A percentile compares a stretch with the other conserved stretches of the same genome.
phyloP scores from a whole-genome alignment of 2,329 filamentous ascomycete genomes.

The Falciphora oryzae region DNA sequence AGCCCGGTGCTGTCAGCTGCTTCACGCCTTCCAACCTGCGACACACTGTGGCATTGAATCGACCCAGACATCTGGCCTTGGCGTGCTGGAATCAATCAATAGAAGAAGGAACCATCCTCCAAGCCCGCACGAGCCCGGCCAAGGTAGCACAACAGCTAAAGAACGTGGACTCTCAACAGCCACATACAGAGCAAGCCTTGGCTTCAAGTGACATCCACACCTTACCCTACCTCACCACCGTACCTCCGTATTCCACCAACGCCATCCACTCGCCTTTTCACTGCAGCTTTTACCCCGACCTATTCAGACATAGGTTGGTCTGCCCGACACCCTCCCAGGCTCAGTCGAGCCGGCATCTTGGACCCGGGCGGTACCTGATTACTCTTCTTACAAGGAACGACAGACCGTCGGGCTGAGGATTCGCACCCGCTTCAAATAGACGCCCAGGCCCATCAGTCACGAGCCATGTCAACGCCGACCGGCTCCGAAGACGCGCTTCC shows the following conservation, averaged over 20 bases:
- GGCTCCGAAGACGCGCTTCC: background rate
- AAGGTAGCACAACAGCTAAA: background rate
- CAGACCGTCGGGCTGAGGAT: too few species aligned
- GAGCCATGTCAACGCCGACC: conserved; percentile 3
- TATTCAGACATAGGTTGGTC: too few species aligned
- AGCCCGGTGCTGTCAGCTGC: background rate
- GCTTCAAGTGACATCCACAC: background rate
- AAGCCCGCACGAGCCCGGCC: background rate
- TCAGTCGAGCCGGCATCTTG: too few species aligned
- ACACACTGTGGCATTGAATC: background rate
- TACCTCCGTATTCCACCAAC: too few species aligned
- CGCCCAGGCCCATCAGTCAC: too few species aligned
- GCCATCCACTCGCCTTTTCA: too few species aligned
- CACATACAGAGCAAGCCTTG: background rate
- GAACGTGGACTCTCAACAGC: background rate
- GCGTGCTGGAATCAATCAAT: background rate
- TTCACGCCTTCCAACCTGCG: background rate
- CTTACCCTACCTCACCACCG: background rate
- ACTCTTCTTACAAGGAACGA: too few species aligned
- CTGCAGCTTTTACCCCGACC: too few species aligned
- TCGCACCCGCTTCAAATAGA: too few species aligned
- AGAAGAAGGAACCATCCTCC: background rate
- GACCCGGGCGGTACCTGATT: too few species aligned
- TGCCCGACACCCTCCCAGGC: too few species aligned
- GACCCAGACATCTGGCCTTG: background rate